Evolutionary conservation across 2,329 filamentous ascomycete species (phyloP).

Genomic region (Aspergillus udagawae): DNA sequence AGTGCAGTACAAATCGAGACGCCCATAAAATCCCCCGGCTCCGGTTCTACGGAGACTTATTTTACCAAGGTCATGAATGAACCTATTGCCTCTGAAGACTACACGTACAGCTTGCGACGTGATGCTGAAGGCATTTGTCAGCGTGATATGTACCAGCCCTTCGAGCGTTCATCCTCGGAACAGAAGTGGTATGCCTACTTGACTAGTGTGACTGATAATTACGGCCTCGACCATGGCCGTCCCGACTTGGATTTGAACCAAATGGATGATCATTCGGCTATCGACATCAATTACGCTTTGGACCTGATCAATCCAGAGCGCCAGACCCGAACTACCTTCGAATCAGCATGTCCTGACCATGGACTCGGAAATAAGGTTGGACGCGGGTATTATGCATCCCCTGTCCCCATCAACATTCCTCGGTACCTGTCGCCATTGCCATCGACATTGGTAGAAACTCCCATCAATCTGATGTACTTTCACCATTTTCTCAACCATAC

Average conservation of each 20-base stretch:
- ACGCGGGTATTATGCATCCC: constrained; percentile 66
- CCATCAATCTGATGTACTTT: constrained; percentile 75
- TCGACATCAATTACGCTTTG: constrained; percentile 49
- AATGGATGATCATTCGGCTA: constrained; percentile 67
- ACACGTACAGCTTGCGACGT: neutral
- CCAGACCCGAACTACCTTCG: constrained; percentile 1
- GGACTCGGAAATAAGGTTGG: constrained; percentile 49
- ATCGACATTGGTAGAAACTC: constrained; percentile 60
- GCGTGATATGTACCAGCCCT: constrained; percentile 26
- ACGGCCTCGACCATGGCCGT: constrained; percentile 68
- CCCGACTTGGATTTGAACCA: constrained; percentile 65
- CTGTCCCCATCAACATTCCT: constrained; percentile 62
- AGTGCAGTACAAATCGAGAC: neutral
- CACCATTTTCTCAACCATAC: constrained; percentile 77
- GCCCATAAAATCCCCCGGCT: neutral
- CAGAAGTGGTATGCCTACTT: constrained; percentile 31
- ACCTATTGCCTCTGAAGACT: neutral
- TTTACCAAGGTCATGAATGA: constrained; percentile 10
- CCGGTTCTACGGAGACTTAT: constrained; percentile 5
- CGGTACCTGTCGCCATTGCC: constrained; percentile 56
- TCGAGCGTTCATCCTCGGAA: constrained; percentile 16
- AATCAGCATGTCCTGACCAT: neutral
- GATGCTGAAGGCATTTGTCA: neutral
- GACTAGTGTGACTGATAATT: constrained; percentile 42
- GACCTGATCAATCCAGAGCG: constrained; percentile 22